phyloP scores from a whole-genome alignment of 495 filamentous ascomycete genomes.

The Aspergillus carlsbadensis region DNA sequence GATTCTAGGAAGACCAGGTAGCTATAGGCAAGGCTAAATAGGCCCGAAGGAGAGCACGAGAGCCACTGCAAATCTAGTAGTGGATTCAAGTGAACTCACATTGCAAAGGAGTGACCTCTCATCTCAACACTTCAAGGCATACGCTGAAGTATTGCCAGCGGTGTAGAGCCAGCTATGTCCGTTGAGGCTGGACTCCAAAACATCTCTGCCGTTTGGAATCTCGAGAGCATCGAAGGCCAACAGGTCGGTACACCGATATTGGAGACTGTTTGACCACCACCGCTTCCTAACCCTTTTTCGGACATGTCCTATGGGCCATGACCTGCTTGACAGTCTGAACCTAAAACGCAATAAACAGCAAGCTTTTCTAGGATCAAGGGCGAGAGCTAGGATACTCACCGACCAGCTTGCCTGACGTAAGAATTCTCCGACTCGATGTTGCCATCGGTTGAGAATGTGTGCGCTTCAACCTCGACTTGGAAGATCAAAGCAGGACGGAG shows the following conservation, averaged over 20 bases:
- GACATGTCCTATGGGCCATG: constrained; percentile 9
- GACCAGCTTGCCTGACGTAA: constrained; percentile 4
- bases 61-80: too few relatives aligned
- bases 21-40: too few relatives aligned
- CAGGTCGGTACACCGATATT: background rate
- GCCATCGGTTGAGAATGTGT: background rate
- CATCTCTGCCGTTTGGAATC: too few relatives aligned
- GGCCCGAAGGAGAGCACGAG: too few relatives aligned
- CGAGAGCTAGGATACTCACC: constrained; percentile 1
- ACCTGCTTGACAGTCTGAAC: background rate
- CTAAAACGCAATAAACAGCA: constrained; percentile 7
- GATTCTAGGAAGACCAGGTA: background rate
- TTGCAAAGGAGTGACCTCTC: too few relatives aligned
- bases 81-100: too few relatives aligned
- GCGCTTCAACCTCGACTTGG: background rate
- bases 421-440: background rate
- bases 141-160: too few relatives aligned
- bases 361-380: background rate
- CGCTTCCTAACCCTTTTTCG: constrained; percentile 7
- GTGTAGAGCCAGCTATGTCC: too few relatives aligned
- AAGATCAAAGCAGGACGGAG: background rate
- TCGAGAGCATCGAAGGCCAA: too few relatives aligned
- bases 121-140: too few relatives aligned
- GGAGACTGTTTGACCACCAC: background rate
- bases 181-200: too few relatives aligned